Base-by-base conservation (phyloP, 2,329 filamentous ascomycete species). In the Coniochaeta hoffmannii region DNA sequence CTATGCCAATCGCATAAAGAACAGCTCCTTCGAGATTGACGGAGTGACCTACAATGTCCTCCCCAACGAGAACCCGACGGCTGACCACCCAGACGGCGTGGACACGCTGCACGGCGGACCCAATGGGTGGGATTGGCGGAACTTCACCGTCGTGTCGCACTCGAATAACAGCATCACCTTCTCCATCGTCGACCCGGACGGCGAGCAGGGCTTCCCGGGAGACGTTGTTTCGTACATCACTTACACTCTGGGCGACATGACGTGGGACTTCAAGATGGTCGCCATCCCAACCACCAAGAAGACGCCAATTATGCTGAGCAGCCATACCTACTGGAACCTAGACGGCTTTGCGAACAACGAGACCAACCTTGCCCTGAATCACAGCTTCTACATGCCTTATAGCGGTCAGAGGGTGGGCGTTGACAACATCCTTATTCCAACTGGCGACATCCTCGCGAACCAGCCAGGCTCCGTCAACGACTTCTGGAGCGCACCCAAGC, bases 1-100 rank as follows among this genome's bases (percentile, higher is more conserved):
- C 55, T 92, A 92, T 67, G 88, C 88, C 57, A 92, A 92, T 69
- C 85, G 88, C 60, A 91, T 91, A 75, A 84, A 83, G 76, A 90
- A 91, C 75, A 85, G 82, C 69, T 86, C 80, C 6, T 90, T 90
- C 64, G 77, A 73, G 57, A 82, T 90, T 56, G 86, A 89, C 61
- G 86, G 84, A 53, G 70, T 72, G 54, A 73, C 69, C 3, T 89
- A 82, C 68, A 69, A 85, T 58, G 71, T 88, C 55, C 63, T 73
- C 35, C 73, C 85, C 51, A 90, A 90, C 68, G 86, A 87, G 68
- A 79, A 86, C 63, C 76, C 78, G 1, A 80, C 76, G 1, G 54
- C 69, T 2, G 73, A 69, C 5, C 63, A 75, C 34, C 81, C 81
- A 0, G 62, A 77, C 0, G 83, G 83, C 7, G 70, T 79, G 15